phyloP scores from a whole-genome alignment of 1,139 yeast genomes.

The Scheffersomyces segobiensis region DNA sequence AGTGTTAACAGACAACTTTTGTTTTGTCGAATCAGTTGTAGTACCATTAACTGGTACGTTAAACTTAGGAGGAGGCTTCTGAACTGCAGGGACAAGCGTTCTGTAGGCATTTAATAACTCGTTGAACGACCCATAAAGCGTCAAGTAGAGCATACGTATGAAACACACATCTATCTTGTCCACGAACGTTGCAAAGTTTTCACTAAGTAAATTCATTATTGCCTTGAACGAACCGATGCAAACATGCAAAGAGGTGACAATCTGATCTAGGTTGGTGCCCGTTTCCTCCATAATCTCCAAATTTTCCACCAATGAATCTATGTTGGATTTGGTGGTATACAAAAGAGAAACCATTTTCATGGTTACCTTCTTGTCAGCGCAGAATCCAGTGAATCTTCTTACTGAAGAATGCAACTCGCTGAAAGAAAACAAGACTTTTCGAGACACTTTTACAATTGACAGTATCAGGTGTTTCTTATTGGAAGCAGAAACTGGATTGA shows the following conservation, averaged over 20 bases:
- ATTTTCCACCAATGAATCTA: constrained; percentile 59
- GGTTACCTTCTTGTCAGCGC: constrained; percentile 62
- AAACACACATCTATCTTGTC: constrained; percentile 66
- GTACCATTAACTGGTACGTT: not conserved
- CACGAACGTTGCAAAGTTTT: constrained; percentile 48
- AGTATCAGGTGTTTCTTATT: constrained; percentile 18
- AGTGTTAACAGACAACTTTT: constrained; percentile 25
- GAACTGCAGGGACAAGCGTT: constrained; percentile 41
- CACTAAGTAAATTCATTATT: constrained; percentile 49
- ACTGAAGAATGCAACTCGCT: constrained; percentile 73
- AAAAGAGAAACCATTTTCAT: constrained; percentile 58
- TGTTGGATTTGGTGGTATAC: constrained; percentile 57
- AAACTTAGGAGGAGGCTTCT: constrained; percentile 16
- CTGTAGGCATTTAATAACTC: constrained; percentile 77
- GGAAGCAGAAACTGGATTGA: constrained; percentile 1
- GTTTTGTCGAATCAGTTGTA: constrained; percentile 22
- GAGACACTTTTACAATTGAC: constrained; percentile 49
- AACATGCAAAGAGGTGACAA: constrained; percentile 29
- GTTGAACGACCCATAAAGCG: constrained; percentile 69
- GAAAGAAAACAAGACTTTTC: constrained; percentile 59
- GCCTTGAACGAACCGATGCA: constrained; percentile 52
- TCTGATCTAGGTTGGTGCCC: constrained; percentile 15
- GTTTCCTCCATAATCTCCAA: constrained; percentile 56
- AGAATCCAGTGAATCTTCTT: constrained; percentile 64
- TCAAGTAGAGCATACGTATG: constrained; percentile 69